These are phyloP conservation scores for Aegilops umbellulata DNA, from an alignment of 176 grass and related monocot species.

Conservation along the genomic window DNA sequence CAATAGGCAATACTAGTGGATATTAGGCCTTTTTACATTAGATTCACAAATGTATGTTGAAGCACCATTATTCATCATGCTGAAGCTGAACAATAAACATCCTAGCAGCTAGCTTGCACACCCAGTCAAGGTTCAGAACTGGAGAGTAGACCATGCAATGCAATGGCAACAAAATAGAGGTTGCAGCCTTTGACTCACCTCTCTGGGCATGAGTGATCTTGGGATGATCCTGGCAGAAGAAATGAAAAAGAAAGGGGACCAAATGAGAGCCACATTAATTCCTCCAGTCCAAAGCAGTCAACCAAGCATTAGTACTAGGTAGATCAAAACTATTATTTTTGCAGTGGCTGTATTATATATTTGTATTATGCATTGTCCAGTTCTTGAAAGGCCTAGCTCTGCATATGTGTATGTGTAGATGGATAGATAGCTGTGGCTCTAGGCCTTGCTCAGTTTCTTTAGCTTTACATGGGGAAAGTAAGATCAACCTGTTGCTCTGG, in stretches of 20 bases:
- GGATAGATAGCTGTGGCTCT: background rate
- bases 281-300: slow-evolving; percentile 36
- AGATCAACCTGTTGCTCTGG: background rate
- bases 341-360: background rate
- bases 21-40: background rate
- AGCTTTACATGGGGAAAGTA: slow-evolving; percentile 34
- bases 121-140: background rate
- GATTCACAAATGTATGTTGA: background rate
- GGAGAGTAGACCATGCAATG: background rate
- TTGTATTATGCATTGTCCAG: background rate
- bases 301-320: slow-evolving; percentile 15
- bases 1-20: no score
- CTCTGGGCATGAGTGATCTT: slow-evolving; percentile 77
- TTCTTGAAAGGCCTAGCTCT: slow-evolving; percentile 11
- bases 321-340: background rate
- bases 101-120: background rate
- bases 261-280: slow-evolving; percentile 36
- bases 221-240: slow-evolving; percentile 75
- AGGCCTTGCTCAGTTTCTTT: slow-evolving; percentile 16
- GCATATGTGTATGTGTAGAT: background rate
- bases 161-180: slow-evolving; percentile 1
- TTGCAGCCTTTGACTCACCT: slow-evolving; percentile 60
- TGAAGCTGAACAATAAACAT: background rate
- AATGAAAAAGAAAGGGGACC: background rate
- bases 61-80: background rate